Evolutionary conservation across 2,329 filamentous ascomycete species (phyloP), one percentile per base, ranked within the genome.

Genomic region (Diaporthe citriasiana): DNA sequence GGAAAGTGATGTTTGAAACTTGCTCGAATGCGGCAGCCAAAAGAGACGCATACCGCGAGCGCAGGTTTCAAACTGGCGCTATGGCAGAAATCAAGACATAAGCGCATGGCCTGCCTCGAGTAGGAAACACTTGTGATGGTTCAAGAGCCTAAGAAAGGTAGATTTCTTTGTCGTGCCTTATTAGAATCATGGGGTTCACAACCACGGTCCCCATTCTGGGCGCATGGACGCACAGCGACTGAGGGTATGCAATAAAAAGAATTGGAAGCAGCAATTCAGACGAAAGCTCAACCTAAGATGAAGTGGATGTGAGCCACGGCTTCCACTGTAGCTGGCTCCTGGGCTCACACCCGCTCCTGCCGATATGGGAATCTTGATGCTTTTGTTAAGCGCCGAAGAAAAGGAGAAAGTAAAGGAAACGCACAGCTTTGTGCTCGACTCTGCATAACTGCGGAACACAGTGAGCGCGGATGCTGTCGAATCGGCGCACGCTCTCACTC

Each of bases 1-100:
- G 42, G 45, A 25, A 35, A 42, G 45, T 51, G 45, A 66, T 33
- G 42, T 51, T 51, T 51, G 63, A 51, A 66, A 66, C 45, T 66
- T 66, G 45, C 22, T 38, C 45, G 63, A 66, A 51, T 66, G 30
- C 33, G 63, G 63, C 30, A 51, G 45, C 63, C 25, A 30, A 38
- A n/a, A 38, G 45, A 51, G 63, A 51, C 19, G 22, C 17, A 40
- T 27, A 19, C 60, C 45, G 33, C 33, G 30, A 50, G 45, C 7
- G 63, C 45, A 66, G 17, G 63, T 51, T 66, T 66, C 63, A 51
- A 51, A 45, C 45, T 51, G 30, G 17, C 63, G 35, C 27, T 19
- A 51, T 27, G 33, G 3, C 12, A 38, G 42, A 27, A 25, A 9
- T n/a, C 15, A 4, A 25, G 25, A 38, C 22, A 6, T 19, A 10